Percentiles rank a stretch among this genome's conserved stretches.
These are phyloP conservation scores for Fraxinus sp. DNA, from an alignment of 305 asterid species.

Conservation along the genomic window DNA sequence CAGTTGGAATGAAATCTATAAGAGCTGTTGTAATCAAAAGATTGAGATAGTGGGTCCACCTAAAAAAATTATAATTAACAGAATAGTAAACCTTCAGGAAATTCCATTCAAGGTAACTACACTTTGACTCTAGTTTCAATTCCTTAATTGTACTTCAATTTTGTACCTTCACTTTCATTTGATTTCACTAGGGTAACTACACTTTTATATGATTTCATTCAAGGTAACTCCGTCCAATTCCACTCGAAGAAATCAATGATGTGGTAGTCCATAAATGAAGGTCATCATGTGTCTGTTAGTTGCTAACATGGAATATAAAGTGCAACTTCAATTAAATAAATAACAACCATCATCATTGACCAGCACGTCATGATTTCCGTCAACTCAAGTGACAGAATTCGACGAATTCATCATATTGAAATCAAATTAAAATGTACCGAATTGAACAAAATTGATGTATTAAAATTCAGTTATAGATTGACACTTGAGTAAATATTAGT, in stretches of 20 bases:
- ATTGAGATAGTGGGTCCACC: not conserved
- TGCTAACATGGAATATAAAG: not conserved
- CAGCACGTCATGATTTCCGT: not conserved
- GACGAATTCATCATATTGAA: not conserved
- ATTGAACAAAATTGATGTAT: not conserved
- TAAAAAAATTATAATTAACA: not conserved
- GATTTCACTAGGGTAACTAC: no score
- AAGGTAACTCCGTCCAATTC: no score
- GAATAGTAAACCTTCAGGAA: not conserved
- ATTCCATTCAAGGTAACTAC: not conserved
- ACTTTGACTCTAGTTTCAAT: no score
- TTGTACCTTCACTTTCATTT: no score
- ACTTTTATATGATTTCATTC: no score
- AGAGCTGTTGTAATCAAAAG: conserved; percentile 28
- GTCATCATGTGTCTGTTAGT: not conserved
- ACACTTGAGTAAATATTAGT: not conserved
- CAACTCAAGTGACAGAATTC: not conserved
- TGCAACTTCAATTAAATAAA: not conserved
- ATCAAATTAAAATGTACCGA: not conserved
- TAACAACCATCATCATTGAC: not conserved
- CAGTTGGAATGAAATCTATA: conserved; percentile 24
- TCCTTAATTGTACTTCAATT: no score
- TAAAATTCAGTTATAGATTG: not conserved
- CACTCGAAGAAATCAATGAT: no score
- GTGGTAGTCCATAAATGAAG: no score